Evolutionary conservation across 1,139 yeast genomes (phyloP).

Genomic region (Pichia norvegensis): DNA sequence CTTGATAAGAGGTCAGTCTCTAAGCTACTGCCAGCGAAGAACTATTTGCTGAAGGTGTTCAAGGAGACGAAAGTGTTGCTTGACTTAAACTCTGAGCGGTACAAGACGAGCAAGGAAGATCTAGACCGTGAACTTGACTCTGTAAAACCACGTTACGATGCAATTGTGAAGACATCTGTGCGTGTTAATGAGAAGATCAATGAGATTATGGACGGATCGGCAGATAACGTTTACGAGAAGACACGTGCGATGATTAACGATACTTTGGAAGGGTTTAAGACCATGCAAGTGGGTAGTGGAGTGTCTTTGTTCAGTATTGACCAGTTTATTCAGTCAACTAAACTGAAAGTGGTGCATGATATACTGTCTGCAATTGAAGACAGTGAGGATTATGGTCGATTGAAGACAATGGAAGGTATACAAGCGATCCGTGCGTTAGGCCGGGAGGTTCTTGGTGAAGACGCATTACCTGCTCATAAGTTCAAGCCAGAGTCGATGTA

Average conservation of each 20-base stretch:
- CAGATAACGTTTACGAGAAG: slow-evolving; percentile 51
- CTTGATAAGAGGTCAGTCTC: slow-evolving; percentile 85
- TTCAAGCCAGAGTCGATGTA: slow-evolving; percentile 83
- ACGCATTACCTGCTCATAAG: slow-evolving; percentile 46
- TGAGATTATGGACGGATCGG: slow-evolving; percentile 51
- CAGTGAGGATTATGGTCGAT: slow-evolving; percentile 65
- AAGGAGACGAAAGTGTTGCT: slow-evolving; percentile 59
- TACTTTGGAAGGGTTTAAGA: slow-evolving; percentile 33
- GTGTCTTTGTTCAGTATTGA: slow-evolving; percentile 58
- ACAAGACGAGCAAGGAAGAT: slow-evolving; percentile 34
- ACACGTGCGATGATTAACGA: slow-evolving; percentile 48
- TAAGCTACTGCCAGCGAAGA: slow-evolving; percentile 87
- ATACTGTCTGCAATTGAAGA: slow-evolving; percentile 55
- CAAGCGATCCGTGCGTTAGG: slow-evolving; percentile 61
- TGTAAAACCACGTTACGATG: slow-evolving; percentile 59
- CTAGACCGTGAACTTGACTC: slow-evolving; percentile 43
- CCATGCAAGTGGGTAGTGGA: slow-evolving; percentile 37
- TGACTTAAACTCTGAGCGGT: slow-evolving; percentile 50
- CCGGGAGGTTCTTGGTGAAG: slow-evolving; percentile 47
- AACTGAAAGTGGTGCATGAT: slow-evolving; percentile 55
- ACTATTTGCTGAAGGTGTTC: slow-evolving; percentile 62
- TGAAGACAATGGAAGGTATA: slow-evolving; percentile 51
- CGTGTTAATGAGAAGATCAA: slow-evolving; percentile 55
- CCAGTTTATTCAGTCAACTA: slow-evolving; percentile 65
- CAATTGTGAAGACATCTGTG: slow-evolving; percentile 43